Evolutionary conservation across 2,329 filamentous ascomycete genomes (phyloP), one percentile per base, ranked within the genome.

Genomic region (Cryoendolithus antarcticus): DNA sequence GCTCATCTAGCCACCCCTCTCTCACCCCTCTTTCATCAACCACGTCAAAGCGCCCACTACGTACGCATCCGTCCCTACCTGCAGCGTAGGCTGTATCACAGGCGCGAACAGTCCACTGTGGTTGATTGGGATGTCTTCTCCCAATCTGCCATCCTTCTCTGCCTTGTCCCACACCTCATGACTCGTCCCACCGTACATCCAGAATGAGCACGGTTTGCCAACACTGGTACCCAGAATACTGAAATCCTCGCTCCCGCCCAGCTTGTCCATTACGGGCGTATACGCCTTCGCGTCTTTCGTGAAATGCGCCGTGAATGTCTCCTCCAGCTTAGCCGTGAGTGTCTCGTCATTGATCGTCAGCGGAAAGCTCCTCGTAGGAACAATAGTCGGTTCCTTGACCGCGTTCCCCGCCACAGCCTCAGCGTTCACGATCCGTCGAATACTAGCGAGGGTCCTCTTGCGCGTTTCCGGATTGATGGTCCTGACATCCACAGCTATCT

Each of bases 71-170:
- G 69, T 57, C 0, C 69, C 75, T 4, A 59, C 61, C 43, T 44
- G 64, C 60, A 80, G 53, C 0, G 75, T 80, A 5, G 74, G 74
- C 52, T 72, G 66, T 15, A 79, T 64, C 1, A 66, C 68, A 4
- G 75, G 75, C 27, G 70, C 69, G 57, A 80, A 80, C 39, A 66
- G 63, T 0, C 72, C 66, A 43, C 66, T 72, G 51, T 80, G 76
- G 46, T 80, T 80, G 1, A 68, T 67, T 0, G 76, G 70, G 9
- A 78, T 64, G 38, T 67, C 69, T 42, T 59, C 58, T 45, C 64
- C 58, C 43, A 63, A 54, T 41, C 45, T 61, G 0, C 67, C 68
- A 32, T 67, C 64, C 39, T 53, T 59, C 51, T 65, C 59, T 9
- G 59, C 62, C 44, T 62, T 55, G 53, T 77, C 71, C 64, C 67